Evolutionary conservation across 345 rosid species (phyloP).

Genomic region (Gossypioides kirkii): DNA sequence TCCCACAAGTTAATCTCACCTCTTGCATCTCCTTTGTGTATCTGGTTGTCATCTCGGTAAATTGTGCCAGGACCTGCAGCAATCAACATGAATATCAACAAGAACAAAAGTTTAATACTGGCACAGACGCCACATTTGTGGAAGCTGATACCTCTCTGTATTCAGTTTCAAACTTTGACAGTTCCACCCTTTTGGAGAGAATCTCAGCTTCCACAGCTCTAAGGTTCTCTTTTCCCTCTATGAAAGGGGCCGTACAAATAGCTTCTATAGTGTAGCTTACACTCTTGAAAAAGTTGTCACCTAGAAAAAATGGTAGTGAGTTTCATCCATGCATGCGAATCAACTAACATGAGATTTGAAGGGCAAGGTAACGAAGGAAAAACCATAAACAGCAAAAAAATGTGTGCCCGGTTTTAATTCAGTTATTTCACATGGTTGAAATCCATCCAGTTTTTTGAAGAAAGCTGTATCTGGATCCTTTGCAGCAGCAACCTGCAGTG

Average conservation of each 20-base stretch:
- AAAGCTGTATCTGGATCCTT: constrained; percentile 92
- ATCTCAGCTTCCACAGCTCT: constrained; percentile 86
- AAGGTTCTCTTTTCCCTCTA: constrained; percentile 70
- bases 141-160: constrained; percentile 65
- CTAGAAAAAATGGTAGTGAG: constrained; percentile 33
- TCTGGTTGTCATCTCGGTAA: constrained; percentile 86
- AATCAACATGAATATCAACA: constrained; percentile 11
- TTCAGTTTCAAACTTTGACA: constrained; percentile 89
- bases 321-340: constrained; percentile 13
- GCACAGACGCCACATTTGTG: constrained; percentile 1
- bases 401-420: constrained; percentile 89
- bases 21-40: constrained; percentile 93
- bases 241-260: constrained; percentile 69
- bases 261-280: constrained; percentile 89
- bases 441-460: constrained; percentile 89
- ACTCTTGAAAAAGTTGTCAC: constrained; percentile 92
- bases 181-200: constrained; percentile 73
- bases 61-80: constrained; percentile 71
- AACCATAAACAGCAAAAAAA: constrained; percentile 92
- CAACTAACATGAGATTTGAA: constrained; percentile 2
- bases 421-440: constrained; percentile 91
- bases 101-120: constrained; percentile 1
- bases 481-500: constrained; percentile 60
- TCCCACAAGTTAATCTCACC: constrained; percentile 37
- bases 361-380: constrained; percentile 21